phyloP scores from a whole-genome alignment of 139 green algal species.

The Asterochloris erici region DNA sequence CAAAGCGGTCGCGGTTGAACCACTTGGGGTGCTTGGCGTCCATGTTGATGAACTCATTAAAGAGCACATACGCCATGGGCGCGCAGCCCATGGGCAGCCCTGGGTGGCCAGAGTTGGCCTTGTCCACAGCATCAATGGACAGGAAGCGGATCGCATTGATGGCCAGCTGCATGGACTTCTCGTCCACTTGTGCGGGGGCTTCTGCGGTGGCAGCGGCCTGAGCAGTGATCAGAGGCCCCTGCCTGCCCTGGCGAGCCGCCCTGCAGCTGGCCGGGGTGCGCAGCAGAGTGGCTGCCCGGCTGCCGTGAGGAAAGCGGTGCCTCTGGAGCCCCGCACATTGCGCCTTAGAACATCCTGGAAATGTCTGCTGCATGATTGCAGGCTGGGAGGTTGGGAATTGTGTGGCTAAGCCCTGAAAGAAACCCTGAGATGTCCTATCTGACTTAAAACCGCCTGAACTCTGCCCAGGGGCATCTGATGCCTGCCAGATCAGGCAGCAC shows the following conservation, averaged over 20 bases:
- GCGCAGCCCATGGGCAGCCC: constrained; percentile 96
- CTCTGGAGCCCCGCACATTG: too few species aligned
- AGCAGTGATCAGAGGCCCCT: constrained; percentile 2
- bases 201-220: constrained; percentile 14
- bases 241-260: not conserved
- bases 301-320: too few species aligned
- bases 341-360: too few species aligned
- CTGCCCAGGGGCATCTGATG: not conserved
- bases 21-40: constrained; percentile 95
- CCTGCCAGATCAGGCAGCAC: not conserved
- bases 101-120: constrained; percentile 68
- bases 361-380: too few species aligned
- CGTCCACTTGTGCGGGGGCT: not conserved
- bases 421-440: not conserved
- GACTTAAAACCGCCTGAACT: not conserved
- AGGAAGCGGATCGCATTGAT: constrained; percentile 82
- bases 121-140: constrained; percentile 60
- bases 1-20: constrained; percentile 97
- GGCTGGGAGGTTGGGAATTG: not conserved
- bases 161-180: constrained; percentile 18
- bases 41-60: constrained; percentile 90
- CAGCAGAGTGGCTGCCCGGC: too few species aligned
- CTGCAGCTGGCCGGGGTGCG: too few species aligned
- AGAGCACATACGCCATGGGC: constrained; percentile 97
- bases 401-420: not conserved